Conservation (phyloP, 805 yeast genomes). For the Debaryomyces prosopidis region DNA sequence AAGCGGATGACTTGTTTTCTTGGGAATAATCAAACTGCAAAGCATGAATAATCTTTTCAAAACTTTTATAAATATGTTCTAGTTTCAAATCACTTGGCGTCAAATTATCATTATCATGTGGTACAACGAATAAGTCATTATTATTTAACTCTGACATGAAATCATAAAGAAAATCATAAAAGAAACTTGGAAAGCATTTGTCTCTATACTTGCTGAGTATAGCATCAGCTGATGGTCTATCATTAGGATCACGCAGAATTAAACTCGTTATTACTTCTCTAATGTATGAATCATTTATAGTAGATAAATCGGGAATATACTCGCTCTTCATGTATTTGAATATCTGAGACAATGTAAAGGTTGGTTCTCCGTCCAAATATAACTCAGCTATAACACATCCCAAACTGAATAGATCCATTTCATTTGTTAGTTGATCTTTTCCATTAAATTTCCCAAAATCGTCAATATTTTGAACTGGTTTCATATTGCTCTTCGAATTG, state of each 20-base stretch:
- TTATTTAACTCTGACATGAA: constrained; percentile 47
- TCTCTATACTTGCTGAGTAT: constrained; percentile 53
- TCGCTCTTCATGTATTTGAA: constrained; percentile 78
- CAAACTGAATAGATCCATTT: constrained; percentile 80
- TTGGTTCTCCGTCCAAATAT: constrained; percentile 81
- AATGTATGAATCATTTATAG: constrained; percentile 51
- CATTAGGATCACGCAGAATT: constrained; percentile 61
- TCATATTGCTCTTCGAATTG: constrained; percentile 26
- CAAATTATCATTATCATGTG: constrained; percentile 14
- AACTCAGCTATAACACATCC: constrained; percentile 93
- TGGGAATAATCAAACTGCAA: constrained; percentile 22
- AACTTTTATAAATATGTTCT: constrained; percentile 58
- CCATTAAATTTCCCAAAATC: constrained; percentile 25
- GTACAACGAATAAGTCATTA: constrained; percentile 13
- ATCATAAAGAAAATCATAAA: constrained; percentile 68
- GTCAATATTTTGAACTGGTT: constrained; percentile 16
- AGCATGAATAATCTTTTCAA: constrained; percentile 41
- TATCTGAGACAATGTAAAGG: constrained; percentile 83
- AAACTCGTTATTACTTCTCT: constrained; percentile 59
- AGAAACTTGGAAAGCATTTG: constrained; percentile 62
- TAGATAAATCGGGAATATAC: constrained; percentile 60
- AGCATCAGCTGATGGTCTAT: constrained; percentile 56
- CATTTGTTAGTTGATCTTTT: constrained; percentile 42
- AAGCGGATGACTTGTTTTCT: background rate
- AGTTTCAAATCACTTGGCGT: constrained; percentile 49